phyloP scores from a whole-genome alignment of 2,329 filamentous ascomycete genomes.

The Colletotrichum eremochloae region DNA sequence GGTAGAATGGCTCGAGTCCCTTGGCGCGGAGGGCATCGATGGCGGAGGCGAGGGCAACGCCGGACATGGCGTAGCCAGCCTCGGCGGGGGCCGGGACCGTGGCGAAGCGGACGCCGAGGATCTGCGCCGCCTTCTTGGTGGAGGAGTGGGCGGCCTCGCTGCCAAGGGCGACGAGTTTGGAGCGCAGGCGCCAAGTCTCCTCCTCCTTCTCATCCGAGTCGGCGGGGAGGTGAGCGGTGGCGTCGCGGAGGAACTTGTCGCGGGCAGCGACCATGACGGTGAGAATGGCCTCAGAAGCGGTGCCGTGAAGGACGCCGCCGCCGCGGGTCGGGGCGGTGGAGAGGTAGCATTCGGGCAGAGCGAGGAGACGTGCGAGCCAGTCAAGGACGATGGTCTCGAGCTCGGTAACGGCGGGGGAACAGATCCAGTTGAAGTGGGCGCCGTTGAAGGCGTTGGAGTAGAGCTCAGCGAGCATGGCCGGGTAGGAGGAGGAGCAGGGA shows the following conservation, averaged over 20 bases:
- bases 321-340: constrained; percentile 78
- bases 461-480: constrained; percentile 90
- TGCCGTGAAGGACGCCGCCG: constrained; percentile 95
- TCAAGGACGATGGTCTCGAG: constrained; percentile 94
- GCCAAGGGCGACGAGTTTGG: constrained; percentile 79
- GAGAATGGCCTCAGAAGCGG: constrained; percentile 87
- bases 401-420: constrained; percentile 91
- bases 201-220: constrained; percentile 77
- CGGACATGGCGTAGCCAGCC: constrained; percentile 79
- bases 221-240: constrained; percentile 63
- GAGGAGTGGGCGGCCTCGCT: constrained; percentile 85
- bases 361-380: constrained; percentile 85
- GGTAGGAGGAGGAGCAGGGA: constrained; percentile 84
- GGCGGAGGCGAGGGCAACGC: constrained; percentile 68
- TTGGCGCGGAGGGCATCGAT: constrained; percentile 75
- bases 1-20: constrained; percentile 86
- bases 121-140: constrained; percentile 87
- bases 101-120: constrained; percentile 86
- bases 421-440: constrained; percentile 97
- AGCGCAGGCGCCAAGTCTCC: constrained; percentile 69
- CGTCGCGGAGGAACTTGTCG: constrained; percentile 79
- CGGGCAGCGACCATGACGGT: constrained; percentile 90
- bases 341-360: constrained; percentile 79
- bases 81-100: constrained; percentile 73
- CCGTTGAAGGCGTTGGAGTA: constrained; percentile 91